These are phyloP conservation scores for Ogataea nakhonphanomensis DNA, from an alignment of 805 yeast genomes.

Conservation along the genomic window DNA sequence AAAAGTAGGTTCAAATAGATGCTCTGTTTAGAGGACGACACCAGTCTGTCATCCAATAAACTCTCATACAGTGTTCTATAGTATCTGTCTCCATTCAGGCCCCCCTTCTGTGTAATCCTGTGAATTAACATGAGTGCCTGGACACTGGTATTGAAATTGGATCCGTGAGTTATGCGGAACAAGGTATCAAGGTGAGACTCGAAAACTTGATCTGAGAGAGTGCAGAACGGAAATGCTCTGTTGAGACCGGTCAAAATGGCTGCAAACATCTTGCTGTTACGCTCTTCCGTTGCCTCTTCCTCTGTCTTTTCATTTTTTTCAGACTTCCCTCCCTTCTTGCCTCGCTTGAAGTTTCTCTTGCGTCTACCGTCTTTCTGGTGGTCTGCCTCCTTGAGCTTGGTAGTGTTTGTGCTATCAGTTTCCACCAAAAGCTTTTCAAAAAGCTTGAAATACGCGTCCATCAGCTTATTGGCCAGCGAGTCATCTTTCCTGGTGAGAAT, in stretches of 20 bases:
- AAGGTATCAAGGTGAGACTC: constrained; percentile 77
- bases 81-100: constrained; percentile 53
- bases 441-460: constrained; percentile 79
- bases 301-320: constrained; percentile 64
- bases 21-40: constrained; percentile 87
- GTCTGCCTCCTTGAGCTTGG: constrained; percentile 38
- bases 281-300: constrained; percentile 68
- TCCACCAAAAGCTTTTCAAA: constrained; percentile 80
- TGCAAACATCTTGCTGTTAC: constrained; percentile 77
- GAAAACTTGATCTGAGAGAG: constrained; percentile 65
- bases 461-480: constrained; percentile 76
- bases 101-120: constrained; percentile 47
- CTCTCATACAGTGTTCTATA: constrained; percentile 89
- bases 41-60: constrained; percentile 76
- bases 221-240: constrained; percentile 91
- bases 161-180: constrained; percentile 87
- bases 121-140: constrained; percentile 86
- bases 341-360: constrained; percentile 74
- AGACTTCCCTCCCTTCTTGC: constrained; percentile 85
- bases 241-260: constrained; percentile 93
- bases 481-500: constrained; percentile 76
- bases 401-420: constrained; percentile 47
- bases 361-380: constrained; percentile 59
- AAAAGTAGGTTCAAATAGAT: constrained; percentile 82
- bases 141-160: constrained; percentile 89